Conservation (phyloP, 2,329 filamentous ascomycete genomes). For the Epicoccum nigrum region DNA sequence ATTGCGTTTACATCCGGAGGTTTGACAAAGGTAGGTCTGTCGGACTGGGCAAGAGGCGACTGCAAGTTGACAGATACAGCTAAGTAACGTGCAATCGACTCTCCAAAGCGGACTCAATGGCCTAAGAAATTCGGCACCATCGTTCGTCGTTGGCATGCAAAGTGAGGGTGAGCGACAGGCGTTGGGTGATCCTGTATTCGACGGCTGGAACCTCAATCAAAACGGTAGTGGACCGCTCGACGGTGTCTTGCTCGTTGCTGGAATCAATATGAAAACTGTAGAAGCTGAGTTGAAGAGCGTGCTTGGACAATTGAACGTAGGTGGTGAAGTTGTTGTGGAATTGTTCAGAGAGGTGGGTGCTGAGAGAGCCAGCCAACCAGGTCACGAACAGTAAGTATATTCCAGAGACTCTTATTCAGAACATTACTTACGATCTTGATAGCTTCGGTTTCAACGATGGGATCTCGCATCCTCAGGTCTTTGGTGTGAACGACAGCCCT, state of each 20-base stretch:
- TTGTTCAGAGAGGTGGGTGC: conserved; percentile 7
- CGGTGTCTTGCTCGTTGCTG: conserved; percentile 12
- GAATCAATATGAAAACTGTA: conserved; percentile 5
- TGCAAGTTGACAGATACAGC: conserved; percentile 1
- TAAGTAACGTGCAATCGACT: conserved; percentile 3
- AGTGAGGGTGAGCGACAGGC: conserved; percentile 3
- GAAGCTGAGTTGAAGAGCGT: conserved; percentile 8
- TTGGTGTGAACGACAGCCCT: conserved; percentile 10
- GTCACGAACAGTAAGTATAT: conserved; percentile 15
- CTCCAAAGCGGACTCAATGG: conserved; percentile 1
- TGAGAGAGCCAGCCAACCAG: conserved; percentile 5
- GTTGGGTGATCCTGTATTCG: conserved; percentile 7
- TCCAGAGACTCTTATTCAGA: neutral
- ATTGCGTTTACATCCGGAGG: conserved; percentile 12
- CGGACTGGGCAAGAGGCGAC: neutral
- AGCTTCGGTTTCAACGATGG: conserved; percentile 18
- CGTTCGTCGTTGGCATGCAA: conserved; percentile 12
- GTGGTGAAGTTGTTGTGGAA: conserved; percentile 8
- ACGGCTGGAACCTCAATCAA: conserved; percentile 10
- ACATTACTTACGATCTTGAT: neutral
- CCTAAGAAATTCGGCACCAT: conserved; percentile 1
- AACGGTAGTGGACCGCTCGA: conserved; percentile 13
- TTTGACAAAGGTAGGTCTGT: conserved; percentile 3
- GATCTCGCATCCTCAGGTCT: conserved; percentile 14
- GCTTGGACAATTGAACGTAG: conserved; percentile 1